Percentiles rank a stretch among this genome's conserved stretches.
Evolutionary conservation across 2,329 filamentous ascomycete species (phyloP).

Genomic region (Talaromyces funiculosus): DNA sequence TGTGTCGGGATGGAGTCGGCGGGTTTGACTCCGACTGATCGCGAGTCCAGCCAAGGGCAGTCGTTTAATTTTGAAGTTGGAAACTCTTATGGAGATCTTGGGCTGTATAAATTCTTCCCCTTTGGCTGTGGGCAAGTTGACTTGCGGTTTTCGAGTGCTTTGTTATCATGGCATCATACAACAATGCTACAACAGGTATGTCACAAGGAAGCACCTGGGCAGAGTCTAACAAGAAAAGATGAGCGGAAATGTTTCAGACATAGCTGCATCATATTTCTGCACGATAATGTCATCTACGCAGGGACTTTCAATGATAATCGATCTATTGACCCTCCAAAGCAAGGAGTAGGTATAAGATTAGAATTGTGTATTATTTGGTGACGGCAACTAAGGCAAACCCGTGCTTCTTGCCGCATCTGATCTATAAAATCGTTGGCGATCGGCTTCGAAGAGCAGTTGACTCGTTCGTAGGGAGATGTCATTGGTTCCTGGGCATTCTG

Average conservation of each 20-base stretch:
- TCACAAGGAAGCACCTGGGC: not conserved
- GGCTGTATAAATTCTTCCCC: not conserved
- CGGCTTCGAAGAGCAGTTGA: no score
- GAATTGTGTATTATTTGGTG: no score
- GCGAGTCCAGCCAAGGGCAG: not conserved
- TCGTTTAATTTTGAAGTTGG: not conserved
- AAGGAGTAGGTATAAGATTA: not conserved
- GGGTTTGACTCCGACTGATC: not conserved
- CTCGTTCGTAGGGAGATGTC: not conserved
- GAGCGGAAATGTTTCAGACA: not conserved
- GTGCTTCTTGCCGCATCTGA: not conserved
- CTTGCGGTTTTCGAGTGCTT: not conserved
- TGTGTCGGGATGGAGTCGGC: not conserved
- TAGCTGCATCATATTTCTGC: not conserved
- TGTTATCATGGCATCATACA: not conserved
- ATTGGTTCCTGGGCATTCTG: not conserved
- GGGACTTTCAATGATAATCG: not conserved
- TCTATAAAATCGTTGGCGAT: not conserved
- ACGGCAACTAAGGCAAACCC: constrained; percentile 1
- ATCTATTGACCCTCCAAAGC: not conserved
- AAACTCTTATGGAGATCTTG: not conserved
- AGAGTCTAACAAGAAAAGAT: not conserved
- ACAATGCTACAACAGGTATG: no score
- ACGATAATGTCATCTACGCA: not conserved
- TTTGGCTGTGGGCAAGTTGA: not conserved